Evolutionary conservation across 257 asterid genomes (phyloP).

Genomic region (Scutellaria barbata): DNA sequence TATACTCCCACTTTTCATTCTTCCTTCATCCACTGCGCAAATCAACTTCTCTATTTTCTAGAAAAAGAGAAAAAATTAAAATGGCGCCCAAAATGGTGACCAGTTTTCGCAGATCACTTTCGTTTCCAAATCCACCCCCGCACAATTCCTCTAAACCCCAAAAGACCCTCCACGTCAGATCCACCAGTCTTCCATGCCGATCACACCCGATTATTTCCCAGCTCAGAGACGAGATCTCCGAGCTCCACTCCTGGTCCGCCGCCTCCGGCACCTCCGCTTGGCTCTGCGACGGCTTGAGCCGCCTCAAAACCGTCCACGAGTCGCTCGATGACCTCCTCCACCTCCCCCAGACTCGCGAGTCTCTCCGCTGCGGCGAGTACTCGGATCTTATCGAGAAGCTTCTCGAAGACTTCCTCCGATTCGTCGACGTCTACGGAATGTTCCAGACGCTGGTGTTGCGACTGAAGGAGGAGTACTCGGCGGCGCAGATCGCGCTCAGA

Average conservation of each 20-base stretch:
- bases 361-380: conserved; percentile 45
- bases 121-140: conserved; percentile 67
- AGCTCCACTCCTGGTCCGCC: conserved; percentile 50
- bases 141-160: conserved; percentile 39
- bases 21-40: not conserved
- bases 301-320: conserved; percentile 67
- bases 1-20: conserved; percentile 18
- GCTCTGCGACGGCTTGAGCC: conserved; percentile 63
- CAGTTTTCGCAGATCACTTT: conserved; percentile 74
- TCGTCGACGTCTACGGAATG: conserved; percentile 72
- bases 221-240: conserved; percentile 58
- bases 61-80: not conserved
- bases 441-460: conserved; percentile 65
- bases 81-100: conserved; percentile 79
- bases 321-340: conserved; percentile 81
- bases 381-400: conserved; percentile 60
- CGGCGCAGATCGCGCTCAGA: conserved; percentile 62
- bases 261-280: conserved; percentile 48
- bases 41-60: not conserved
- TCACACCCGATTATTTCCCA: conserved; percentile 74
- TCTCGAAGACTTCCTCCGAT: conserved; percentile 67
- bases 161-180: conserved; percentile 67
- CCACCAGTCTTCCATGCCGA: conserved; percentile 82
- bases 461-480: conserved; percentile 62
- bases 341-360: conserved; percentile 78